A percentile compares a stretch with the other conserved stretches of the same genome.
These are phyloP conservation scores for Tetracladium setigerum DNA, from an alignment of 495 filamentous ascomycete species.

Conservation along the genomic window DNA sequence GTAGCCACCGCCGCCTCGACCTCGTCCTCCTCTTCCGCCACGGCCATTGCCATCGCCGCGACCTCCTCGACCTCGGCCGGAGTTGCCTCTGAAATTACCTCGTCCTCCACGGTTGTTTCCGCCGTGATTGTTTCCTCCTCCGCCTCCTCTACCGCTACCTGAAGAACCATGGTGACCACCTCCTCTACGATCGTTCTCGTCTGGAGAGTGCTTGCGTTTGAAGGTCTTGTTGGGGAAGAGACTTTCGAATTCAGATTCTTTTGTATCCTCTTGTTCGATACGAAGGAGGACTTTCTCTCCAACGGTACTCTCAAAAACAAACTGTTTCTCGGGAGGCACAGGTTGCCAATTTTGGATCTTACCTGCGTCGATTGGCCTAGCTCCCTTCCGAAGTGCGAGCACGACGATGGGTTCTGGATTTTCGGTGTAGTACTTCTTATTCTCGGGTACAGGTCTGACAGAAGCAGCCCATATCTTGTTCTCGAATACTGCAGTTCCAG, in stretches of 20 bases:
- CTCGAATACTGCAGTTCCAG: conserved; percentile 63
- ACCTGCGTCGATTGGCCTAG: conserved; percentile 70
- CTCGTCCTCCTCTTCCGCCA: conserved; percentile 34
- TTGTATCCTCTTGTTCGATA: conserved; percentile 60
- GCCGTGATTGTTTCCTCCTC: conserved; percentile 31
- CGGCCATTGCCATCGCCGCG: conserved; percentile 24
- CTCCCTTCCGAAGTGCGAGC: conserved; percentile 60
- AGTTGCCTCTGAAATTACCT: conserved; percentile 12
- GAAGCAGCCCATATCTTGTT: conserved; percentile 81
- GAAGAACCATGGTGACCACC: conserved; percentile 27
- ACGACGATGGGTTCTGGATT: conserved; percentile 68
- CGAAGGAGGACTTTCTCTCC: conserved; percentile 79
- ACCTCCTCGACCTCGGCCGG: conserved; percentile 17
- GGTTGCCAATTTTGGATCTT: conserved; percentile 83
- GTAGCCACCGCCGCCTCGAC: conserved; percentile 34
- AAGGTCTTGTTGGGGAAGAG: conserved; percentile 44
- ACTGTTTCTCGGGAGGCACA: conserved; percentile 52
- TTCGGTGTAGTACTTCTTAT: conserved; percentile 61
- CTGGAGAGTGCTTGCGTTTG: conserved; percentile 47
- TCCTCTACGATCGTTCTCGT: conserved; percentile 33
- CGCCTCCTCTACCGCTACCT: conserved; percentile 28
- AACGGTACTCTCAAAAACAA: conserved; percentile 71
- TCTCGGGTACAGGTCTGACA: conserved; percentile 61
- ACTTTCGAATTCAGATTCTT: conserved; percentile 51
- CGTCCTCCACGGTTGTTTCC: conserved; percentile 22